Evolutionary conservation across 768 basidiomycete genomes (phyloP).

Genomic region (Chalciporus chontae): DNA sequence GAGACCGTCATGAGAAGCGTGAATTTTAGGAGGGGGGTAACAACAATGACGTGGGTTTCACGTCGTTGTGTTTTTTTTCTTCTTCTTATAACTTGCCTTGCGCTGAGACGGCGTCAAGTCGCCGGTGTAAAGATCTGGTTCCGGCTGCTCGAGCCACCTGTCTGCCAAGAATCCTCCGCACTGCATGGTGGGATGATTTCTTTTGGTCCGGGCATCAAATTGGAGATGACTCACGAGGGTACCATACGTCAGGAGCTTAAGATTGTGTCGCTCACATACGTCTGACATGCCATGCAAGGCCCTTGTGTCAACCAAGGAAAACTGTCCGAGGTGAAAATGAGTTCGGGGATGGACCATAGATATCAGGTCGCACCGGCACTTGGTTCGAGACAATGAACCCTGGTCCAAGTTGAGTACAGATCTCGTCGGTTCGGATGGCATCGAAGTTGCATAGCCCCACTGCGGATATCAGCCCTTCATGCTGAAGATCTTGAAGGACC

Average conservation of each 20-base stretch:
- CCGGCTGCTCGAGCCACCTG: conserved; percentile 62
- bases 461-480: conserved; percentile 55
- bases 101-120: conserved; percentile 77
- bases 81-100: conserved; percentile 66
- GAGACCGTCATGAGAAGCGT: neutral
- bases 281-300: conserved; percentile 75
- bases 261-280: conserved; percentile 65
- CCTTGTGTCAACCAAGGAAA: conserved; percentile 77
- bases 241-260: conserved; percentile 80
- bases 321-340: conserved; percentile 40
- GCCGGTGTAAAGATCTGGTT: conserved; percentile 69
- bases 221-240: conserved; percentile 53
- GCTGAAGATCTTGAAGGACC: conserved; percentile 56
- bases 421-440: conserved; percentile 68
- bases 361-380: conserved; percentile 53
- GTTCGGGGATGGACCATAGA: neutral
- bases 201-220: neutral
- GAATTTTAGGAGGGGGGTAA: neutral
- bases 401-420: conserved; percentile 69
- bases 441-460: conserved; percentile 85
- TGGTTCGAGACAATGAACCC: conserved; percentile 79
- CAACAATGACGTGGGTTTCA: neutral
- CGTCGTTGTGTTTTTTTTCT: neutral
- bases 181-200: conserved; percentile 36
- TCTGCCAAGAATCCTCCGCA: conserved; percentile 83